Evolutionary conservation across 2,329 filamentous ascomycete species (phyloP).

Genomic region (Furcasterigmium furcatum): DNA sequence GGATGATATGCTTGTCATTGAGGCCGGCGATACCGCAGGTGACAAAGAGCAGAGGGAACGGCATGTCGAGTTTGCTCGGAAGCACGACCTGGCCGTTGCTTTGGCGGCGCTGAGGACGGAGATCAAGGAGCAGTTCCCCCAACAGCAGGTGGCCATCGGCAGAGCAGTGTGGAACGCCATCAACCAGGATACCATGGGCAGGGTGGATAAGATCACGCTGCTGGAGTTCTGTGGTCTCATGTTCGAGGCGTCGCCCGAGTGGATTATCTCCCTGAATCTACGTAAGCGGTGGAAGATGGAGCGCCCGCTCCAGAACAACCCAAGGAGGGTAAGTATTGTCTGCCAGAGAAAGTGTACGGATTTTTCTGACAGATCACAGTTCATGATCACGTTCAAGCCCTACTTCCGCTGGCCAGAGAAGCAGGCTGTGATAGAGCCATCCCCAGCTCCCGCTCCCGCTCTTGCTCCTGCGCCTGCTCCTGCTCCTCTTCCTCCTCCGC

Average conservation of each 20-base stretch:
- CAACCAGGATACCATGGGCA: conserved; percentile 33
- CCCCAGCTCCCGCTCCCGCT: conserved; percentile 12
- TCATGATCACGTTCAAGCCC: conserved; percentile 33
- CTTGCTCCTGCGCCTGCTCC: conserved; percentile 8
- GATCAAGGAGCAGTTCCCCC: conserved; percentile 37
- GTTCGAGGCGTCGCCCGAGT: conserved; percentile 40
- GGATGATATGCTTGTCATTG: conserved; percentile 28
- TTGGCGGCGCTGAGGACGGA: conserved; percentile 38
- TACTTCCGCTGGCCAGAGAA: conserved; percentile 18
- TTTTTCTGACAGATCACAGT: conserved; percentile 18
- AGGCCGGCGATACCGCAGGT: conserved; percentile 36
- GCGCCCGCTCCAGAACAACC: conserved; percentile 28
- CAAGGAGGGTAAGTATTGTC: conserved; percentile 27
- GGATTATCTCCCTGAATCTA: conserved; percentile 35
- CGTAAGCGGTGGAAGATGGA: conserved; percentile 38
- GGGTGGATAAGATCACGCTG: conserved; percentile 37
- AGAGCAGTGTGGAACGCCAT: conserved; percentile 40
- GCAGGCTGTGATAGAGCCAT: conserved; percentile 5
- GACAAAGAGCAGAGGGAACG: conserved; percentile 56
- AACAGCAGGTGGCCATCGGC: conserved; percentile 33
- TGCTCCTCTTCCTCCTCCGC: not conserved
- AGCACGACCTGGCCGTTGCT: conserved; percentile 59
- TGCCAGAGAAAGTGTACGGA: not conserved
- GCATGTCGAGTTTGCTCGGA: conserved; percentile 58
- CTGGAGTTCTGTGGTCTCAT: conserved; percentile 42